Base-by-base conservation (phyloP, 352 stramenopile species). In the Globisporangium okanoganense region DNA sequence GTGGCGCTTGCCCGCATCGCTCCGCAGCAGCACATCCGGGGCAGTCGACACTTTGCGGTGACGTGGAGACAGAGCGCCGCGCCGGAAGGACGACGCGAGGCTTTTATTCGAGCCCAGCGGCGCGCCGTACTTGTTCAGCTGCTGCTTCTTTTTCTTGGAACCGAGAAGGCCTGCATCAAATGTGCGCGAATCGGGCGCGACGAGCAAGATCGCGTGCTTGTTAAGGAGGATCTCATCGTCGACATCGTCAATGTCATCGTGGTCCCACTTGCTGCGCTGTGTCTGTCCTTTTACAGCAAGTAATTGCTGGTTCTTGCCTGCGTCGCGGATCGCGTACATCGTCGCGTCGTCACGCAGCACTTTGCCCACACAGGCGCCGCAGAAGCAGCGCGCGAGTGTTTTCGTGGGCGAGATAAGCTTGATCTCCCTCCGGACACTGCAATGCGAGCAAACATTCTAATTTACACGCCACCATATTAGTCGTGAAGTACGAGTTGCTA, bases 261-360 rank as follows among this genome's bases (percentile, higher is more conserved):
- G 67, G 14, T 53, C 74, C 72, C 74, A 83, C 6, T 53, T 58
- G 31, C 59, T 65, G 50, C 12, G 36, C 45, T 33, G 29, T 33
- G 29, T 33, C 29, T 33, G 29, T 1, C 45, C 31, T 25, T 56
- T 56, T n/a, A 8, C 18, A 25, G 49, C 41, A 56, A 7, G 33
- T 29, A 33, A 16, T 5, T 40, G 12, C 8, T 56, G 35, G 20
- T 25, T 40, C 1, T 25, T 35, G 31, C 71, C 64, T 4, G 78
- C 69, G 52, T 90, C 78, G 16, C 67, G 64, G 2, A 71, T 59
- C 7, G 76, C 75, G 27, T 84, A 88, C 40, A 74, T 49, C 27
- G 70, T 71, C 20, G 79, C 67, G 61, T 90, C 77, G 40, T 85
- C 73, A 9, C 65, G 75, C 22, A 83, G 47, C 38, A 88, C 73